Evolutionary conservation across 768 basidiomycete genomes (phyloP).

Genomic region (Trametes gibbosa): DNA sequence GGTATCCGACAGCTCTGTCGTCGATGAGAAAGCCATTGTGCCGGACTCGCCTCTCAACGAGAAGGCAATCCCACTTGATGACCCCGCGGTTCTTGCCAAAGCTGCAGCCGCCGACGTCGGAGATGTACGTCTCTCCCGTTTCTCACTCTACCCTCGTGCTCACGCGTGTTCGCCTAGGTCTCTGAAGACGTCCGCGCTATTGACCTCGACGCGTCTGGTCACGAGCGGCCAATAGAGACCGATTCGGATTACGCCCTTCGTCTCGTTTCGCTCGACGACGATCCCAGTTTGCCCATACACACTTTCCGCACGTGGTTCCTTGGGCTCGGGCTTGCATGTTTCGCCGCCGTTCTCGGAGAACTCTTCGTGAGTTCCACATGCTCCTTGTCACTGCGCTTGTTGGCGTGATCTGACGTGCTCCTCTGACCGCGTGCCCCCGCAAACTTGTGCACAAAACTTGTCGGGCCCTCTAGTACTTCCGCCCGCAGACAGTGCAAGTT

Average conservation of each 20-base stretch:
- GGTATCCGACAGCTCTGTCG: conserved; percentile 9
- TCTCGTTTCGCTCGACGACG: conserved; percentile 52
- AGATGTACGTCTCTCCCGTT: conserved; percentile 31
- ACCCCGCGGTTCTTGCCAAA: conserved; percentile 1
- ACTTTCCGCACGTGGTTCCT: conserved; percentile 34
- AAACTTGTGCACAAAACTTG: background rate
- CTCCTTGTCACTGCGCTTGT: background rate
- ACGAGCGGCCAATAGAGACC: conserved; percentile 51
- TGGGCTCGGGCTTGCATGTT: conserved; percentile 29
- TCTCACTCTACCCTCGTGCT: conserved; percentile 13
- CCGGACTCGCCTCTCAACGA: conserved; percentile 2
- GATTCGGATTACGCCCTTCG: conserved; percentile 46
- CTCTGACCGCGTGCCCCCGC: background rate
- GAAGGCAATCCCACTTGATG: conserved; percentile 9
- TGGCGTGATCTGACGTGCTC: conserved; percentile 9
- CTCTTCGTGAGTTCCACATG: conserved; percentile 39
- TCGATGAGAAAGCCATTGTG: conserved; percentile 19
- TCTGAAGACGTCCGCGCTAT: conserved; percentile 30
- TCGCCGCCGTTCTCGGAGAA: conserved; percentile 37
- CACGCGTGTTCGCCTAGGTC: conserved; percentile 4
- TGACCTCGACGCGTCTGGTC: conserved; percentile 46
- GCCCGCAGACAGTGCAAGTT: conserved; percentile 25
- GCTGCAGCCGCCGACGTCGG: conserved; percentile 17
- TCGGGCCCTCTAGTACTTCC: conserved; percentile 16
- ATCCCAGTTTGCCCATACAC: conserved; percentile 30